Conservation (phyloP, 192 early-diverging fungal species). For the Coemansia guatemalensis region DNA sequence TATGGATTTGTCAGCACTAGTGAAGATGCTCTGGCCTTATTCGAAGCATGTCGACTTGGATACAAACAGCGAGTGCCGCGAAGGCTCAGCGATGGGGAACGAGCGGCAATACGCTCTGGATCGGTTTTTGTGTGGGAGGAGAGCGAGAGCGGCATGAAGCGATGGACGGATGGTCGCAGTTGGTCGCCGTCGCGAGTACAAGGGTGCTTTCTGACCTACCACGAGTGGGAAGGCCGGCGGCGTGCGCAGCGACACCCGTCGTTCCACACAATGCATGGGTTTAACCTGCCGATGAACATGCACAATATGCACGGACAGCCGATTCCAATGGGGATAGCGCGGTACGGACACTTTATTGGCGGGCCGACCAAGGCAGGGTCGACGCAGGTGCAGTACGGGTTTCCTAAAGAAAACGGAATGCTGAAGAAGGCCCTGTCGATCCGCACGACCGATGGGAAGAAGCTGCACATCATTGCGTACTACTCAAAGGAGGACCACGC, state of each 20-base stretch:
- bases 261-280: conserved; percentile 44
- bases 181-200: conserved; percentile 89
- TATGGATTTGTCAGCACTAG: conserved; percentile 83
- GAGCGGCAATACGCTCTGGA: conserved; percentile 75
- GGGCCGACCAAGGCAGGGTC: conserved; percentile 53
- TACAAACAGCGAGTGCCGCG: conserved; percentile 75
- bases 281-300: conserved; percentile 35
- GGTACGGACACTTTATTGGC: conserved; percentile 55
- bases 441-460: conserved; percentile 73
- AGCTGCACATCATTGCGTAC: conserved; percentile 87
- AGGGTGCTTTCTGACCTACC: conserved; percentile 87
- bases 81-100: conserved; percentile 80
- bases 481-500: conserved; percentile 79
- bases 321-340: conserved; percentile 53
- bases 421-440: conserved; percentile 90
- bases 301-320: conserved; percentile 38
- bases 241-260: conserved; percentile 55
- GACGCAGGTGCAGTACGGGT: conserved; percentile 54
- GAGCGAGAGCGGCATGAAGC: conserved; percentile 84
- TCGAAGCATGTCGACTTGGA: conserved; percentile 83
- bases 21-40: conserved; percentile 83
- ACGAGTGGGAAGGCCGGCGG: conserved; percentile 73
- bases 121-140: conserved; percentile 93
- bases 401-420: conserved; percentile 74
- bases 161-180: conserved; percentile 90